Evolutionary conservation across 306 rosid species (phyloP).

Genomic region (Ceratonia siliqua): DNA sequence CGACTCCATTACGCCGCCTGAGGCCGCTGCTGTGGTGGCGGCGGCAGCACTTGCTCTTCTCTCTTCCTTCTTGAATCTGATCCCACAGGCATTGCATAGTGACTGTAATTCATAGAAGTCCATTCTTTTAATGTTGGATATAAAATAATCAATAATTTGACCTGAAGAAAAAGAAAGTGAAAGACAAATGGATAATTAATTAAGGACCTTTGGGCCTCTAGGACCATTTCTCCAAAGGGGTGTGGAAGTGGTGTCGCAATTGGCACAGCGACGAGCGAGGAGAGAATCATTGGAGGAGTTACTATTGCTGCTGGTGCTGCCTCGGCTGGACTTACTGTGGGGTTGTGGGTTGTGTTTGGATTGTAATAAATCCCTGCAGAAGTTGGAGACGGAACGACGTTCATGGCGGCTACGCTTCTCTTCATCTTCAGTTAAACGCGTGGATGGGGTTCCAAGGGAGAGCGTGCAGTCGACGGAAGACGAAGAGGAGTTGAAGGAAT

Average conservation of each 20-base stretch:
- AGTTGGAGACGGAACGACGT: constrained; percentile 36
- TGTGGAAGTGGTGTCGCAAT: constrained; percentile 97
- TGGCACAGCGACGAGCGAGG: constrained; percentile 94
- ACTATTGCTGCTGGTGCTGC: background rate
- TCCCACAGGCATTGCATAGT: constrained; percentile 97
- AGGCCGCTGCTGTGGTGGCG: constrained; percentile 38
- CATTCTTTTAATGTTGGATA: background rate
- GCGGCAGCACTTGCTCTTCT: constrained; percentile 73
- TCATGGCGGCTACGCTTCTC: constrained; percentile 42
- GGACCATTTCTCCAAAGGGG: constrained; percentile 99
- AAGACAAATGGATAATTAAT: no score
- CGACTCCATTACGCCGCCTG: constrained; percentile 48
- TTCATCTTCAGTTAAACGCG: constrained; percentile 55
- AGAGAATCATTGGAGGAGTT: constrained; percentile 55
- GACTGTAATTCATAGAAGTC: constrained; percentile 53
- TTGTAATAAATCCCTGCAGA: constrained; percentile 83
- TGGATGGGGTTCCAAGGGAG: constrained; percentile 88
- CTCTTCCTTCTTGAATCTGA: constrained; percentile 94
- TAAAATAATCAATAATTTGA: background rate
- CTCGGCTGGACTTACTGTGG: constrained; percentile 39
- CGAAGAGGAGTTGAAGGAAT: constrained; percentile 49
- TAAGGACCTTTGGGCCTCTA: constrained; percentile 85
- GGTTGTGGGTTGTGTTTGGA: constrained; percentile 46
- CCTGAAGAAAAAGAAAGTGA: background rate
- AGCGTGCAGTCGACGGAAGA: constrained; percentile 93